Base-by-base conservation (phyloP, 306 rosid species). In the Potentilla sterilis region DNA sequence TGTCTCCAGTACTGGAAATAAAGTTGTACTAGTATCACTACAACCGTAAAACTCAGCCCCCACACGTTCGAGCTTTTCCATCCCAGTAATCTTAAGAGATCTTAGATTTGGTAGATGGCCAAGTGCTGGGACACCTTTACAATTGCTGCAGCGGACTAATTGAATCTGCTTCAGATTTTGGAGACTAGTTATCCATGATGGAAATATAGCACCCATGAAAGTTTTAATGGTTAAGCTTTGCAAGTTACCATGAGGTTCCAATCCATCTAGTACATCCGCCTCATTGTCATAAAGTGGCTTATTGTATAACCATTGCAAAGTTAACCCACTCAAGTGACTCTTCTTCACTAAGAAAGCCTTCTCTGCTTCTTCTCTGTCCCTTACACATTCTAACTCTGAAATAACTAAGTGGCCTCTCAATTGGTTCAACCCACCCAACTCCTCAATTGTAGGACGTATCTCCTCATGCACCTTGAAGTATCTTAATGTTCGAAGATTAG, bases 61-160 rank as follows among this genome's bases (percentile, higher is more conserved):
- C 12, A 63, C 19, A 22, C 15, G 14, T 34, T 15, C 12, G 18
- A 38, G 24, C 2, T 16, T 64, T 2, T 0, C 0, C 69, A 64
- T 35, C 2, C 6, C 0, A 7, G 0, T 10, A 5, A 37, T 16
- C 13, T 18, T 0, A 38, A 64, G 14, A 64, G 8, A 11, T 9
- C 0, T 64, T 2, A 64, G 69, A 64, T 38, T 8, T 15, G 47
- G 47, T 10, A 64, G 44, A 64, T 1, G 47, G 32, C 69, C 47
- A 28, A 64, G 69, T 18, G 10, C 6, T 12, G 38, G 66, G 40
- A 59, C 9, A 28, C 19, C 19, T 59, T 13, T 9, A 59, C 66
- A 59, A 4, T 64, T 38, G 0, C 0, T 0, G 3, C 69, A 43
- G 13, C 3, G 0, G 48, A 0, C 47, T 10, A 44, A 8, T 7